Conservation (phyloP, 2,329 filamentous ascomycete genomes). For the Verticillium nonalfalfae region DNA sequence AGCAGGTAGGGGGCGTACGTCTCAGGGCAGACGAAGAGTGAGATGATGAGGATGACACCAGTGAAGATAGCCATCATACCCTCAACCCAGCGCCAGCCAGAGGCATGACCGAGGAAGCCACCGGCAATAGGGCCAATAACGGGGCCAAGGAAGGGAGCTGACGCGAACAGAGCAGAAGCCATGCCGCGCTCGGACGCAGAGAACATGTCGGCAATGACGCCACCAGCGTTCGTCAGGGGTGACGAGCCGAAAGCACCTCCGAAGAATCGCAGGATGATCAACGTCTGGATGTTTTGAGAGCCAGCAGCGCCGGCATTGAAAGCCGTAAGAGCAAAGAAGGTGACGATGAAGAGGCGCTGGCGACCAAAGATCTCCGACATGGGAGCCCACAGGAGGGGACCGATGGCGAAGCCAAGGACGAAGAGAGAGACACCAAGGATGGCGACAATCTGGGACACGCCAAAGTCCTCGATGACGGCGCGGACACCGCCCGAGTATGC, state of each 20-base stretch:
- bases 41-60: conserved; percentile 48
- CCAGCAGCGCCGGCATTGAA: conserved; percentile 58
- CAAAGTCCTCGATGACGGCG: conserved; percentile 49
- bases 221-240: conserved; percentile 56
- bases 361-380: conserved; percentile 58
- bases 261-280: conserved; percentile 66
- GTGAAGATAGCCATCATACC: conserved; percentile 57
- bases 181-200: conserved; percentile 44
- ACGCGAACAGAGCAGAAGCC: conserved; percentile 53
- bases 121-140: conserved; percentile 54
- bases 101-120: conserved; percentile 53
- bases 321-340: conserved; percentile 49
- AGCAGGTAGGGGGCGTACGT: conserved; percentile 55
- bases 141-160: conserved; percentile 59
- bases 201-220: conserved; percentile 60
- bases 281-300: conserved; percentile 47
- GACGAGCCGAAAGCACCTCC: conserved; percentile 57
- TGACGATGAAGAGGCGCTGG: conserved; percentile 52
- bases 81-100: conserved; percentile 60
- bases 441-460: conserved; percentile 41
- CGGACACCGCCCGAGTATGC: conserved; percentile 55
- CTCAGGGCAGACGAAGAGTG: conserved; percentile 44
- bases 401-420: conserved; percentile 55
- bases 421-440: conserved; percentile 60
- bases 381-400: conserved; percentile 60